Evolutionary conservation across 2,329 filamentous ascomycete genomes (phyloP), one percentile per base, ranked within the genome.

Genomic region (Stenocarpella maydis): DNA sequence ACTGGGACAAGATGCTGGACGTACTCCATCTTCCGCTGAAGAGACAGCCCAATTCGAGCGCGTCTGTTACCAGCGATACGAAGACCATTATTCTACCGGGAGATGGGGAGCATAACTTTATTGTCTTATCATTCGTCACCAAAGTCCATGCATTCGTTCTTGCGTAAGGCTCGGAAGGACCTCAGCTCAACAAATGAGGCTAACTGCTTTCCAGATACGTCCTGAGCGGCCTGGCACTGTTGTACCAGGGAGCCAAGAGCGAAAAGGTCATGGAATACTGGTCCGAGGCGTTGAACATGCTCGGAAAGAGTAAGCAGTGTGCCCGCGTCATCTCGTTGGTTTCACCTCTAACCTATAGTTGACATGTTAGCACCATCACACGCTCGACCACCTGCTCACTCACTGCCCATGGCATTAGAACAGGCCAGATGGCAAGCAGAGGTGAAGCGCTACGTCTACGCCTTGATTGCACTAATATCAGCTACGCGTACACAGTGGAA

Each of bases 401-500:
- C 19, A 19, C 80, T 92, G 19, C 83, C 86, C 47, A 85, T 86
- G 58, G 88, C 88, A 14, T 84, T 89, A 34, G 80, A 84, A 71
- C 84, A 90, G 55, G 84, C 87, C 12, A 84, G 87, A 71, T 94
- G 91, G 90, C 87, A 90, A 63, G 84, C 82, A 68, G 85, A 89
- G 65, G 83, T 93, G 9, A 87, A 89, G 70, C 90, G 88, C 76
- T 91, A 93, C 72, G 83, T 94, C 43, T 87, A 91, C 63, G 84
- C 94, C n/a, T 85, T 95, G 21, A 87, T 91, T 31, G 90, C 90
- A 4, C 86, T 96, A 63, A 85, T 92, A 67, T 85, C 89, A 1
- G 92, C 91, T 54, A 90, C 89, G 50, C 87, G 90, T 61, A 92
- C 90, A 50, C 88, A 93, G 71, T 95, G 91, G 90, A 80, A 85